A percentile compares a stretch with the other conserved stretches of the same genome.
These are phyloP conservation scores for Podaxis rugospora DNA, from an alignment of 768 basidiomycete species.

Conservation along the genomic window DNA sequence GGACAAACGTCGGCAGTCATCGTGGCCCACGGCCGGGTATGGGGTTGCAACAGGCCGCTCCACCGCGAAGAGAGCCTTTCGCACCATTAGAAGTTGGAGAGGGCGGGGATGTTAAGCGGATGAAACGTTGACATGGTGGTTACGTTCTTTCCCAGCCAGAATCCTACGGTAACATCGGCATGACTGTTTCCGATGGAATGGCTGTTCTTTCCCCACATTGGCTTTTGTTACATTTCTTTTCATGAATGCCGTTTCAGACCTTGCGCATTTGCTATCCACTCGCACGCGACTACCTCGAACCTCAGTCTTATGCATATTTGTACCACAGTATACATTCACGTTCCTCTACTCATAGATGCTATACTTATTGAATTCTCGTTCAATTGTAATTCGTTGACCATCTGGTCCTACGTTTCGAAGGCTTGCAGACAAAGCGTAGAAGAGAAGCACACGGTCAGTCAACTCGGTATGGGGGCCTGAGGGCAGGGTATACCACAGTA, in stretches of 20 bases:
- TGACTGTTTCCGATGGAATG: neutral
- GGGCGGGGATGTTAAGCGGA: constrained; percentile 41
- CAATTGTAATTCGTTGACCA: too few species aligned
- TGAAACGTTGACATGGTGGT: constrained; percentile 27
- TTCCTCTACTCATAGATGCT: too few species aligned
- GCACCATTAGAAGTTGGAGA: constrained; percentile 33
- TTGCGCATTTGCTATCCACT: neutral
- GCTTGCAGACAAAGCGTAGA: too few species aligned
- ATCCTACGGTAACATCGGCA: neutral
- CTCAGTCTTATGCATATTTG: too few species aligned
- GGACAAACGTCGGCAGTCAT: constrained; percentile 15
- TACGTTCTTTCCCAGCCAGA: neutral
- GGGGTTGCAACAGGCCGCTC: constrained; percentile 34
- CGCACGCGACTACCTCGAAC: neutral
- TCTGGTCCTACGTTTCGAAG: too few species aligned
- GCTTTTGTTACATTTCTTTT: neutral
- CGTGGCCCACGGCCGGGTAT: constrained; percentile 27
- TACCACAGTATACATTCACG: too few species aligned
- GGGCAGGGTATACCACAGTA: too few species aligned
- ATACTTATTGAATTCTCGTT: too few species aligned
- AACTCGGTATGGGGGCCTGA: too few species aligned
- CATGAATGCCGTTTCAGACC: neutral
- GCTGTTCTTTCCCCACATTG: neutral
- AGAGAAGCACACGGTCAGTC: too few species aligned
- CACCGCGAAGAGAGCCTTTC: constrained; percentile 22